phyloP scores from a whole-genome alignment of 768 basidiomycete species.

The Auricularia heimuer region DNA sequence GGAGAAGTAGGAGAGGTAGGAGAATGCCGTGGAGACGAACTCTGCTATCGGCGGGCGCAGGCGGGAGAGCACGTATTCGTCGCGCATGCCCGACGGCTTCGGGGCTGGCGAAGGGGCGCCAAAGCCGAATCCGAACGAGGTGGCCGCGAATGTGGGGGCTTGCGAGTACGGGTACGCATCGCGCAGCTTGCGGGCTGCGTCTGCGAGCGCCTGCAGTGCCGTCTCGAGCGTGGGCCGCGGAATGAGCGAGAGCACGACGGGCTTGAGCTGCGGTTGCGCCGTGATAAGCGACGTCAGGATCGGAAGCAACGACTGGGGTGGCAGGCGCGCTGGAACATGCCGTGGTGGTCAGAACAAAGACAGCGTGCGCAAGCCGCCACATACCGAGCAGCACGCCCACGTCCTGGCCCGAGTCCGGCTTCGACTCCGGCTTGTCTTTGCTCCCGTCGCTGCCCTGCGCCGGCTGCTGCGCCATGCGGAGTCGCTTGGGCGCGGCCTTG shows the following conservation, averaged over 20 bases:
- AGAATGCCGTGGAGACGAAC: conserved; percentile 65
- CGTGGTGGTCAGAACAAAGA: conserved; percentile 4
- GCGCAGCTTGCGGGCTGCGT: conserved; percentile 60
- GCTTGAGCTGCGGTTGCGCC: conserved; percentile 61
- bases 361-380: conserved; percentile 14
- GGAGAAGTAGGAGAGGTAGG: conserved; percentile 82
- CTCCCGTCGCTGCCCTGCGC: conserved; percentile 12
- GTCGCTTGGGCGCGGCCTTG: conserved; percentile 59
- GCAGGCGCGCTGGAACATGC: conserved; percentile 56
- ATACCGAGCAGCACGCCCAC: conserved; percentile 72
- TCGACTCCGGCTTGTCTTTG: conserved; percentile 40
- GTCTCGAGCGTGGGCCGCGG: conserved; percentile 76
- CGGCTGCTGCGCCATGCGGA: conserved; percentile 26
- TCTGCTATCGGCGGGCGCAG: conserved; percentile 67
- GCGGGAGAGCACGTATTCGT: conserved; percentile 67
- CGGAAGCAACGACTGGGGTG: conserved; percentile 65
- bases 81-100: conserved; percentile 50
- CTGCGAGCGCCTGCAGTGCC: conserved; percentile 56
- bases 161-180: conserved; percentile 81
- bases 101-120: background rate
- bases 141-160: conserved; percentile 16
- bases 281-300: conserved; percentile 59
- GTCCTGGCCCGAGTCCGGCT: conserved; percentile 43
- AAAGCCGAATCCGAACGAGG: conserved; percentile 25
- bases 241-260: conserved; percentile 62